Percentiles rank a stretch among this genome's conserved stretches.
Conservation (phyloP, 805 yeast species). For the Starmerella tilneyi region DNA sequence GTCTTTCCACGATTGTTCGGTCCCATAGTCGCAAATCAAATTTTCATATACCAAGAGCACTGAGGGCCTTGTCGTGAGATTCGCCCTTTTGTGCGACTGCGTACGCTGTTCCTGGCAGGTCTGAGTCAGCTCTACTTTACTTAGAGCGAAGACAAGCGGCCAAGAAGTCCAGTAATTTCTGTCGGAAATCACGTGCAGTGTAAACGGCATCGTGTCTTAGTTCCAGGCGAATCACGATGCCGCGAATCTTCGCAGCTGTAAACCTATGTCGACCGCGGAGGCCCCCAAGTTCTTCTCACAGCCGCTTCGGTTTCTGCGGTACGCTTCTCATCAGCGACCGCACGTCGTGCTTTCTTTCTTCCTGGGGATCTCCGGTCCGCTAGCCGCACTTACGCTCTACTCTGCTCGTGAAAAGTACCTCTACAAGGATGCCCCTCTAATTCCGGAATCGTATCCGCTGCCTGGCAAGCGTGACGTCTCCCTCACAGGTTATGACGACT, state of each 20-base stretch:
- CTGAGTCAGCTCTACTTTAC: too few relatives aligned
- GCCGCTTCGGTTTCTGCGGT: constrained; percentile 40
- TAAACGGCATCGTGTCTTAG: not conserved
- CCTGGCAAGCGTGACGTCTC: constrained; percentile 25
- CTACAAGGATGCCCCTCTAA: constrained; percentile 53
- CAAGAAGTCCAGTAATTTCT: too few relatives aligned
- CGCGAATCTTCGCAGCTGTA: not conserved
- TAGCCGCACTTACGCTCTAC: constrained; percentile 47
- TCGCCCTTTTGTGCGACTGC: too few relatives aligned
- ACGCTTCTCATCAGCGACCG: constrained; percentile 66
- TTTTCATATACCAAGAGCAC: too few relatives aligned
- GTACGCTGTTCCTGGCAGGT: too few relatives aligned
- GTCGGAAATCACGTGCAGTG: not conserved
- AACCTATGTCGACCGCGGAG: constrained; percentile 16
- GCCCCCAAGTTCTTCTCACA: constrained; percentile 30
- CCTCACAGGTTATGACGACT: constrained; percentile 32
- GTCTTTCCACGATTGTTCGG: too few relatives aligned
- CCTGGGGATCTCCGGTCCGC: constrained; percentile 59
- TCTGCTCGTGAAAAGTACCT: constrained; percentile 61
- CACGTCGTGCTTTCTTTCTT: constrained; percentile 56
- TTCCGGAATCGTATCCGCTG: constrained; percentile 44
- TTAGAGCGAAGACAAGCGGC: too few relatives aligned
- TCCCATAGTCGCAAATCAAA: too few relatives aligned
- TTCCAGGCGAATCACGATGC: constrained; percentile 5
- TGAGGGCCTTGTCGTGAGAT: too few relatives aligned